Evolutionary conservation across 164 flowering plant genomes (phyloP), one percentile per base, ranked within the genome.

Genomic region (Cinnamomum micranthum): DNA sequence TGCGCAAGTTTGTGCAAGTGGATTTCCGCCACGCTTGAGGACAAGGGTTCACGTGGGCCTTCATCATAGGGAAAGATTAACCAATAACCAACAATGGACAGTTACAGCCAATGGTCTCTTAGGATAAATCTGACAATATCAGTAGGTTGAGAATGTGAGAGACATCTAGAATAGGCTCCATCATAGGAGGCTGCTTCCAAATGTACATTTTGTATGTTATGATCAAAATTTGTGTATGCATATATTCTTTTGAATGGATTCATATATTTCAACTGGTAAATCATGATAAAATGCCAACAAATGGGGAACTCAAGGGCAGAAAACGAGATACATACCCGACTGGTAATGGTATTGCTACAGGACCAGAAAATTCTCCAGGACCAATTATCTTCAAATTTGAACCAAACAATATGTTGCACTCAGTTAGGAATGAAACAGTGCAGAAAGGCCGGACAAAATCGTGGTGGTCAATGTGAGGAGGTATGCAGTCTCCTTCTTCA

Each of bases 401-500:
- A 28, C 92, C 92, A 35, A 88, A 88, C 1, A 86, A 64, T 33
- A 88, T 88, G 31, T 85, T 82, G 76, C 86, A 80, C 70, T 88
- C 84, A 0, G 88, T 72, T 74, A 88, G 66, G 63, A 87, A 87
- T n/a, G 90, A 88, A 0, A 88, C 79, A 0, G 90, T 87, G 72
- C 92, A 88, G 65, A 88, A 87, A 1, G 90, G 92, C 7, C 90
- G 80, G 3, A 88, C 10, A 27, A 88, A 88, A 71, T 88, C 90
- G 33, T 87, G 91, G 77, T 85, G 88, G 72, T 88, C 91, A 19
- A 88, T 87, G 58, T 87, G 92, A 25, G 90, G 92, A 41, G 92
- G 90, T 50, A 88, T 88, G 77, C 88, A 88, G 74, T 88, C 90
- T 41, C 88, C 92, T 76, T 82, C 85, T 23, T 88, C 88, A 63